These are phyloP conservation scores for Pseudocercospora cruenta DNA, from an alignment of 2,329 filamentous ascomycete genomes.

Conservation along the genomic window DNA sequence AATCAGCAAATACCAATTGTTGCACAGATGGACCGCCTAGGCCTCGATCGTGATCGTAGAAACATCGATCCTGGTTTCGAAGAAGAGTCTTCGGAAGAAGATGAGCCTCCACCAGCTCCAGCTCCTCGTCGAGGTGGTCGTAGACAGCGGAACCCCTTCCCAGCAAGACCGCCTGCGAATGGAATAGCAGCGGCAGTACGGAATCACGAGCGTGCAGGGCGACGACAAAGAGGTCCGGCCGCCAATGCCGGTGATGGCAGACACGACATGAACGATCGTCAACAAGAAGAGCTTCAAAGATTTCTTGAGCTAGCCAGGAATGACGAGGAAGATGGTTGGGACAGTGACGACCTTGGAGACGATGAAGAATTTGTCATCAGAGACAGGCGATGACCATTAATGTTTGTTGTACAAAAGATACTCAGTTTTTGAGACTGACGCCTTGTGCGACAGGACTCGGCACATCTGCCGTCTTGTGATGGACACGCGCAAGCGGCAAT, in stretches of 20 bases:
- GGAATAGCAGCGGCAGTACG: conserved; percentile 28
- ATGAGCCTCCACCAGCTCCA: not conserved
- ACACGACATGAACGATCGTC: conserved; percentile 29
- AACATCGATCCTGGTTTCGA: conserved; percentile 11
- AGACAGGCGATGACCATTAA: conserved; percentile 9
- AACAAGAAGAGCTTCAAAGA: conserved; percentile 48
- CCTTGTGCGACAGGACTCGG: not conserved
- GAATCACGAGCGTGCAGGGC: conserved; percentile 23
- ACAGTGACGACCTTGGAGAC: conserved; percentile 59
- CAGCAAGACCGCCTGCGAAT: conserved; percentile 23
- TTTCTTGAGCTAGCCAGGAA: conserved; percentile 57
- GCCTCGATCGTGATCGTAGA: conserved; percentile 17
- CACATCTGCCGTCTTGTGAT: not conserved
- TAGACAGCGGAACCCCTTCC: conserved; percentile 33
- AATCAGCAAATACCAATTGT: conserved; percentile 21
- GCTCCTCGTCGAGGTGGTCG: conserved; percentile 16
- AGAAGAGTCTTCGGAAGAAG: not conserved
- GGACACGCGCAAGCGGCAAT: conserved; percentile 1
- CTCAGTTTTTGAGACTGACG: too few species aligned
- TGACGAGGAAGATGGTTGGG: conserved; percentile 63
- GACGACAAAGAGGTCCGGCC: conserved; percentile 13
- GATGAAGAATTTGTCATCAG: conserved; percentile 38
- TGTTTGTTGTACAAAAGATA: conserved; percentile 12
- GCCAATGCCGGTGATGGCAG: conserved; percentile 18
- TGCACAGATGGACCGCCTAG: conserved; percentile 29